Base-by-base conservation (phyloP, 371 early-diverging fungal species). In the Actinomucor elegans region DNA sequence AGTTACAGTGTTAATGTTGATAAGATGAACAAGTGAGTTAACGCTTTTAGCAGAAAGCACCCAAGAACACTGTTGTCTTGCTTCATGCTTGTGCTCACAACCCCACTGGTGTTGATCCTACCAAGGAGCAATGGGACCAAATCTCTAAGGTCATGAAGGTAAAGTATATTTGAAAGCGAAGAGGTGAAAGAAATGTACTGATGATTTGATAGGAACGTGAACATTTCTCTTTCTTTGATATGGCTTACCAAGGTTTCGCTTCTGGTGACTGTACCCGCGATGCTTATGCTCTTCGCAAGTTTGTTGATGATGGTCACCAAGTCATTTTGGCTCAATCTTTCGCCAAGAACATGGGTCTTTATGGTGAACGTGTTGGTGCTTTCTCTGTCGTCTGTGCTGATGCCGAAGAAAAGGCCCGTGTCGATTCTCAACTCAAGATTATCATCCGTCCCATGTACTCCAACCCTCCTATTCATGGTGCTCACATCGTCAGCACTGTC, bases 191-290 rank as follows among this genome's bases (percentile, higher is more conserved):
- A n/a, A n/a, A n/a, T n/a, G n/a, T n/a, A n/a, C n/a, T n/a, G n/a
- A n/a, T n/a, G n/a, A n/a, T n/a, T n/a, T n/a, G n/a, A n/a, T 57
- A 75, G 80, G 83, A 85, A 45, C 88, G 90, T 62, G 79, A 81
- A 9, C 95, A 96, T 75, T 86, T 95, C 52, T 76, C 86, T 52
- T 97, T 97, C 88, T 98, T 99, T 61, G 98, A 99, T 71, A 94
- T 96, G 94, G 99, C 98, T 32, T 99, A 99, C 81, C 97, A 98
- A 84, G 99, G 99, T 34, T 99, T 99, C 67, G 98, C 98, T 35
- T 93, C 94, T 18, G 99, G 99, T 56, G 86, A 92, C 75, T 88
- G 90, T 44, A 75, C 80, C 69, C 81, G 82, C 48, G 99, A 99
- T 72, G 97, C 98, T 14, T 92, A 91, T 65, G 96, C 97, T 55